Base-by-base conservation (phyloP, 1,139 yeast species). In the Pichiaceae sp. region DNA sequence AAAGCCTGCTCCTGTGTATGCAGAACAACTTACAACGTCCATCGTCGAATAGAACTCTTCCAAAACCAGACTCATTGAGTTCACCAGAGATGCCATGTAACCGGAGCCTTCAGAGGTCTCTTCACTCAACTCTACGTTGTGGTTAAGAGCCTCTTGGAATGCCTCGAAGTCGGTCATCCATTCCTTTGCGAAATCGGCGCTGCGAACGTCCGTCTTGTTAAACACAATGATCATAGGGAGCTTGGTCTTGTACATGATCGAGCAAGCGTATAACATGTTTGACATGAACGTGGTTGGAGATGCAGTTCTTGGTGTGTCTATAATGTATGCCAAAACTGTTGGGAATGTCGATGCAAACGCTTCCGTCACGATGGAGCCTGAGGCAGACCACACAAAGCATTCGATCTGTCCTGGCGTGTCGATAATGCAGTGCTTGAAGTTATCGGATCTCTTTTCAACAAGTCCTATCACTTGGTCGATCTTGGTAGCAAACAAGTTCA, bases 341-440 rank as follows among this genome's bases (percentile, higher is more conserved):
- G 99, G 99, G 58, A 86, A 86, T 2, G 94, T 76, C 2, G 95
- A 84, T 1, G 98, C 98, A 63, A 93, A 83, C 0, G 97, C 89
- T 57, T 93, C 98, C 0, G 97, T 89, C 41, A 93, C 85, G 44
- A 93, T 93, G 17, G 96, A 74, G 8, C 99, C 99, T 33, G 96
- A 84, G 0, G 98, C 98, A 34, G 95, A 81, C 95, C 94, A 83
- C 36, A 91, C 87, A 57, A 91, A 91, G 62, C 96, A 86, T 59
- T 91, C 98, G 44, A 93, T 93, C 60, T 93, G 99, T 6, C 99
- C 99, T 0, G 99, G 99, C 1, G 99, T 93, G 59, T 93, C 99
- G 36, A 91, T 74, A 33, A 93, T 81, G 43, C 91, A 84, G 56
- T 87, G 81, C 23, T 75, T 62, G 43, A 73, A 72, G 32, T 64